Conservation (phyloP, 2,329 filamentous ascomycete genomes). For the Phyllosticta citriasiana region DNA sequence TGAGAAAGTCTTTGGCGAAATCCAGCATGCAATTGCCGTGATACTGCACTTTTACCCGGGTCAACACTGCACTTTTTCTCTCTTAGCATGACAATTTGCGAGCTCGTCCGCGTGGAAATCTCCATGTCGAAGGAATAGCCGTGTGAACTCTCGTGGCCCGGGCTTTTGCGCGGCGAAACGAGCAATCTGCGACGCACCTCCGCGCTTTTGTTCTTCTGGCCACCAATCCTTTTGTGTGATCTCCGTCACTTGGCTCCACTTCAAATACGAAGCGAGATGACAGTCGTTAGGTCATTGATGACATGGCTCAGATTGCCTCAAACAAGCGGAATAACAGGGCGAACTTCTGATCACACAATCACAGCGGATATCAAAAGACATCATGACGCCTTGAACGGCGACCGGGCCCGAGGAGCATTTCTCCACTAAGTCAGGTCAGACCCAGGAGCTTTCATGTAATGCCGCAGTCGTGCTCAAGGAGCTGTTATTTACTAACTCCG, state of each 20-base stretch:
- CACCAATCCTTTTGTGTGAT: neutral
- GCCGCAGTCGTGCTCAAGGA: too few species aligned
- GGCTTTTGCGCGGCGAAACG: neutral
- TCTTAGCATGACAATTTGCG: neutral
- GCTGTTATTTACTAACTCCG: too few species aligned
- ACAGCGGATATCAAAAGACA: too few species aligned
- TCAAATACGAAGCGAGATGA: neutral
- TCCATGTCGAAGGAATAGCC: neutral
- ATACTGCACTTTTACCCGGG: neutral
- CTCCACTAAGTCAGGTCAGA: too few species aligned
- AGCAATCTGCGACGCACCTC: neutral
- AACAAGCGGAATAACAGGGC: neutral
- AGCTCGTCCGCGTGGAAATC: neutral
- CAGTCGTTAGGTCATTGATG: neutral
- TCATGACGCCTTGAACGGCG: too few species aligned
- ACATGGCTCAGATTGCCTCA: neutral
- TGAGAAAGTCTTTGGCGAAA: too few species aligned
- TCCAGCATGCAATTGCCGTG: too few species aligned
- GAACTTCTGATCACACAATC: neutral
- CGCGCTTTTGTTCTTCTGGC: neutral
- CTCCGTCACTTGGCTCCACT: neutral
- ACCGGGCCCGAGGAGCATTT: too few species aligned
- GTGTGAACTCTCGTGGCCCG: neutral
- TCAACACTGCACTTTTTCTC: neutral
- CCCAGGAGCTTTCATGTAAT: too few species aligned